Base-by-base conservation (phyloP, 2,329 filamentous ascomycete species). In the Botrytis fragariae region DNA sequence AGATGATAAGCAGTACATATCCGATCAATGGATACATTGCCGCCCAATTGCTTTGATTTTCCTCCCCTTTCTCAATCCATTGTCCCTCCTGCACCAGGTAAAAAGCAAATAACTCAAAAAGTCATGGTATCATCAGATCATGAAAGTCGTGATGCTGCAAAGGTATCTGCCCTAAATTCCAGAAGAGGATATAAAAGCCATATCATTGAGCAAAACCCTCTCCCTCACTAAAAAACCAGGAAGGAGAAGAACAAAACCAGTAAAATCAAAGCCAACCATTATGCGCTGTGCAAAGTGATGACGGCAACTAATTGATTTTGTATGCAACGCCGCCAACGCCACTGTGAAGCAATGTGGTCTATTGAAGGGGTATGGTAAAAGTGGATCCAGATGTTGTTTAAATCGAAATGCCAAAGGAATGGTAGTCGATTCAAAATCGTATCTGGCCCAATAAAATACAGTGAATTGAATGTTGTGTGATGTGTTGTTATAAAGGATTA, bases 381-480 rank as follows among this genome's bases (percentile, higher is more conserved):
- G 75, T 63, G 39, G 73, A 75, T 75, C 75, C 78, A 79, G 77
- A 77, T 79, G 71, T 63, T 72, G 57, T 72, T 60, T 74, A 72
- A 65, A 62, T 75, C 74, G 74, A 76, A 59, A 77, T 78, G 73
- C 75, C 74, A 75, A 77, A 72, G 62, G 73, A 72, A 77, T 74
- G 65, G 70, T 76, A 64, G 74, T 73, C 72, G 71, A 75, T 60
- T 42, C 51, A 44, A 68, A 62, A 69, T 68, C 69, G 72, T 77
- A 79, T 77, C 77, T 76, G 77, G 73, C 77, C 77, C 76, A 79
- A 78, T 76, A 80, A 80, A 77, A 79, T 80, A 80, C 78, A 81
- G 67, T 77, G 77, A 79, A 80, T 75, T 32, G 76, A 79, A 79
- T 67, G 48, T 74, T 37, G 60, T 71, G 67, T 59, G 39, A 72